phyloP scores from a whole-genome alignment of 441 rosid species.

The California macrophylla region DNA sequence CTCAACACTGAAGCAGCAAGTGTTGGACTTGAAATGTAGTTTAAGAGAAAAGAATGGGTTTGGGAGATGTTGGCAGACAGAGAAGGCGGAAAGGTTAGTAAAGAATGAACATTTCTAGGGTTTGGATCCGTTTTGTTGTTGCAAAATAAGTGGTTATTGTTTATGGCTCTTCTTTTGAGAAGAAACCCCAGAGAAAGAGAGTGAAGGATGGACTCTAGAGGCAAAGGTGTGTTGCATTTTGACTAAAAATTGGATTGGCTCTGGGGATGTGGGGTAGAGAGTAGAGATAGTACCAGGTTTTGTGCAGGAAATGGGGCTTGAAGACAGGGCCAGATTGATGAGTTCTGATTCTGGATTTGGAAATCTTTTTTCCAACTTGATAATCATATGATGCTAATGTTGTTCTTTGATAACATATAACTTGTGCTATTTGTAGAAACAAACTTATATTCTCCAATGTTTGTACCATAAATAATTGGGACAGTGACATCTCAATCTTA shows the following conservation, averaged over 20 bases:
- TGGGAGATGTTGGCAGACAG: slow-evolving; percentile 28
- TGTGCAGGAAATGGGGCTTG: neutral
- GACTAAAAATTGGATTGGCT: neutral
- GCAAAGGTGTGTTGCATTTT: neutral
- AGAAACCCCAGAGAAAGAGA: slow-evolving; percentile 1
- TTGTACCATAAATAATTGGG: too few species aligned
- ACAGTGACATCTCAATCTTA: too few species aligned
- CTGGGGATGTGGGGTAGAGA: neutral
- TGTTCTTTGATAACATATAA: too few species aligned
- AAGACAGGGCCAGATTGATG: neutral
- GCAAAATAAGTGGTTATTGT: neutral
- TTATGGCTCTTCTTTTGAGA: slow-evolving; percentile 42
- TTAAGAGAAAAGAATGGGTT: slow-evolving; percentile 7
- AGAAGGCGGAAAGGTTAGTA: slow-evolving; percentile 24
- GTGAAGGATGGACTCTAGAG: neutral
- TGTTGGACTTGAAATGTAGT: neutral
- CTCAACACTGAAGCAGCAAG: neutral
- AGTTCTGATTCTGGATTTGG: neutral
- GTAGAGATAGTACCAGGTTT: neutral
- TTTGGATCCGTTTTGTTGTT: neutral
- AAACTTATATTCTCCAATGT: too few species aligned
- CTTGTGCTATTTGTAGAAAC: too few species aligned
- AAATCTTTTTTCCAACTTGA: neutral
- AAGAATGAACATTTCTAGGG: slow-evolving; percentile 14
- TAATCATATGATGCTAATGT: too few species aligned